A percentile compares a stretch with the other conserved stretches of the same genome.
Conservation (phyloP, 176 grass and related monocot genomes). For the Oryza australiensis region DNA sequence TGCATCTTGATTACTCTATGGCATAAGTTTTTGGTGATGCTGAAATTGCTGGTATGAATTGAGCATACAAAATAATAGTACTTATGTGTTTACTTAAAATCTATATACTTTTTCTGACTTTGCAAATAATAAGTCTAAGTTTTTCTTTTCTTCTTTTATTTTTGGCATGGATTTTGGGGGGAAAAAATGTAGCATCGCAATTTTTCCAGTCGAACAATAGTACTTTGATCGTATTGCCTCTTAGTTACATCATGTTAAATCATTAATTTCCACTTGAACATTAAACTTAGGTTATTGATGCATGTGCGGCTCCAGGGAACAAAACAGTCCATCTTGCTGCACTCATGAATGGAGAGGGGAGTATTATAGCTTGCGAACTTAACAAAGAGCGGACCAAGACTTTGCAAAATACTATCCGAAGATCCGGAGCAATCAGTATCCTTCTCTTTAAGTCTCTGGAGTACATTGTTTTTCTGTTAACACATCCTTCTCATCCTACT, state of each 20-base stretch:
- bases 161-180: not conserved
- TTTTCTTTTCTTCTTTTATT: not conserved
- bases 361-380: conserved; percentile 85
- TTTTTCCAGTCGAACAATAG: not conserved
- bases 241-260: conserved; percentile 6
- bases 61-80: not conserved
- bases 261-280: conserved; percentile 38
- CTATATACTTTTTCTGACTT: not conserved
- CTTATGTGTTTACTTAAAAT: not conserved
- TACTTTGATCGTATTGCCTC: not conserved
- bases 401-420: conserved; percentile 76
- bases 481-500: not conserved
- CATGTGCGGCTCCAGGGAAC: conserved; percentile 99
- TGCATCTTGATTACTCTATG: not conserved
- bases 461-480: not conserved
- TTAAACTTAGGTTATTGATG: conserved; percentile 96
- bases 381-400: conserved; percentile 74
- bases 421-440: conserved; percentile 94
- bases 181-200: not conserved
- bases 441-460: conserved; percentile 38
- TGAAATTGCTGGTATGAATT: not conserved
- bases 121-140: not conserved
- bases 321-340: conserved; percentile 90
- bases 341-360: conserved; percentile 85
- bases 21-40: not conserved